Evolutionary conservation across 106 monocot genomes (phyloP).

Genomic region (Ottelia alismoides): DNA sequence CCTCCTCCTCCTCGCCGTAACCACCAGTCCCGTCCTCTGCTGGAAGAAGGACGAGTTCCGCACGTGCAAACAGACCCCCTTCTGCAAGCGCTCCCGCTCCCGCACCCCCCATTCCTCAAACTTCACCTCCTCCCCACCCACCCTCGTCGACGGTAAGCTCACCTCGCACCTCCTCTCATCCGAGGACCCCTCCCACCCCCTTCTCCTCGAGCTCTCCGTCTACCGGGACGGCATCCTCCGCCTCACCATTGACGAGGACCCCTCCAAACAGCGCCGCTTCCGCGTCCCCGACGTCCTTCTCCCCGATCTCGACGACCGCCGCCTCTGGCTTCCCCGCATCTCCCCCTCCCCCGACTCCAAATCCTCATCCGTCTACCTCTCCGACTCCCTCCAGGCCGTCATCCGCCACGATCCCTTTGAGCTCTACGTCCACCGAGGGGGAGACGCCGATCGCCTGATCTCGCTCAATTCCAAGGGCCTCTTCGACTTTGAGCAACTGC

Average conservation of each 20-base stretch:
- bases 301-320: constrained; percentile 55
- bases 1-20: constrained; percentile 15
- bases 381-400: constrained; percentile 50
- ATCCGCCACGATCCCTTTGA: constrained; percentile 77
- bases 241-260: constrained; percentile 68
- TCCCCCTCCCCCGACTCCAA: constrained; percentile 4
- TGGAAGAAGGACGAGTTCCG: constrained; percentile 99
- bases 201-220: constrained; percentile 66
- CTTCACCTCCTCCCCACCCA: constrained; percentile 31
- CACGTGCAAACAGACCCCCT: constrained; percentile 84
- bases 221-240: constrained; percentile 63
- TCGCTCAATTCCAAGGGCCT: constrained; percentile 85
- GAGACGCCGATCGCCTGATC: constrained; percentile 31
- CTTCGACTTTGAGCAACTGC: constrained; percentile 89
- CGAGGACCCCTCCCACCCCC: constrained; percentile 6
- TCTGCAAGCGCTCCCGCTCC: constrained; percentile 83
- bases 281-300: constrained; percentile 82
- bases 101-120: constrained; percentile 60
- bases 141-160: constrained; percentile 52
- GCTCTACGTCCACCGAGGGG: constrained; percentile 40
- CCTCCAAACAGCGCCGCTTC: constrained; percentile 41
- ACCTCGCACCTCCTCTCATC: constrained; percentile 35
- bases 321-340: constrained; percentile 48
- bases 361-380: constrained; percentile 36
- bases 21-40: constrained; percentile 15